Conservation (phyloP, 805 yeast species). For the Saccharomyces paradoxus region DNA sequence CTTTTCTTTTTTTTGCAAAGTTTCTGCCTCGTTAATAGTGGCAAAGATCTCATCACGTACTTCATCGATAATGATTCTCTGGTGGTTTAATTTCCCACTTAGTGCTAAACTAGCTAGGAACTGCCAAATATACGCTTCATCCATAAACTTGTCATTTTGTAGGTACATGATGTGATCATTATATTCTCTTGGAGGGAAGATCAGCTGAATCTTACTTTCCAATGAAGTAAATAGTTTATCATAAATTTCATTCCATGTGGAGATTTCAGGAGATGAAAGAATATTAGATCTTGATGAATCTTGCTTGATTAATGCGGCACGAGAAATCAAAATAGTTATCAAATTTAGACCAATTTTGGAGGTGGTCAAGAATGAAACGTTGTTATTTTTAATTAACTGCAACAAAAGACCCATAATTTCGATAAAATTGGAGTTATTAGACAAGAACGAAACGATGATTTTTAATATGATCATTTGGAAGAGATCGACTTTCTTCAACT, state of each 20-base stretch:
- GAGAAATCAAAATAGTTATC: slow-evolving; percentile 80
- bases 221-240: slow-evolving; percentile 72
- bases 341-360: slow-evolving; percentile 79
- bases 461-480: slow-evolving; percentile 78
- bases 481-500: slow-evolving; percentile 55
- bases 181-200: slow-evolving; percentile 66
- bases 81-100: slow-evolving; percentile 85
- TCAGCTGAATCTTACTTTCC: slow-evolving; percentile 65
- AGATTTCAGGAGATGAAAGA: slow-evolving; percentile 34
- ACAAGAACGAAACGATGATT: slow-evolving; percentile 71
- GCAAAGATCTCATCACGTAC: slow-evolving; percentile 90
- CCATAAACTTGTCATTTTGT: slow-evolving; percentile 34
- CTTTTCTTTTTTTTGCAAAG: slow-evolving; percentile 23
- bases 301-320: slow-evolving; percentile 87
- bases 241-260: slow-evolving; percentile 70
- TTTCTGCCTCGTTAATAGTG: slow-evolving; percentile 69
- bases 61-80: slow-evolving; percentile 88
- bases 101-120: slow-evolving; percentile 88
- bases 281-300: slow-evolving; percentile 44
- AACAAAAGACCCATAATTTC: slow-evolving; percentile 73
- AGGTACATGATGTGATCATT: slow-evolving; percentile 21
- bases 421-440: slow-evolving; percentile 64
- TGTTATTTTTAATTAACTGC: slow-evolving; percentile 60
- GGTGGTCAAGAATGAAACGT: slow-evolving; percentile 45
- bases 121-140: slow-evolving; percentile 90